A percentile compares a stretch with the other conserved stretches of the same genome.
Evolutionary conservation across 805 yeast species (phyloP).

Genomic region (Starmera quercuum): DNA sequence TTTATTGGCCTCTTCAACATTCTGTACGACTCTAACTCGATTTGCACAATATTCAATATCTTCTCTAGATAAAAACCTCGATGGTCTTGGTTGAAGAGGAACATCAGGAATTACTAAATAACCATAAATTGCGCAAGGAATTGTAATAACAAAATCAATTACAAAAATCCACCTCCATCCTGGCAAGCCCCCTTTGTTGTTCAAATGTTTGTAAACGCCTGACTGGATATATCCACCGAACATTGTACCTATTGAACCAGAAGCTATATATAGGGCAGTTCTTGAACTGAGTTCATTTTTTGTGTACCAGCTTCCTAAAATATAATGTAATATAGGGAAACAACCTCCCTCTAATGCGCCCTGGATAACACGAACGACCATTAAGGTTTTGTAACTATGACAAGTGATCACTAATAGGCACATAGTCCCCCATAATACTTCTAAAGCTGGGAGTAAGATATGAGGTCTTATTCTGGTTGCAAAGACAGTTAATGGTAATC

Average conservation of each 20-base stretch:
- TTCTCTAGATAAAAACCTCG: slow-evolving; percentile 43
- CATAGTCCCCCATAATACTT: slow-evolving; percentile 58
- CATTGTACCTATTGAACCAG: slow-evolving; percentile 37
- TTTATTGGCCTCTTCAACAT: slow-evolving; percentile 9
- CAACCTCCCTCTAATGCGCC: slow-evolving; percentile 63
- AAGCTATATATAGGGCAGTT: slow-evolving; percentile 55
- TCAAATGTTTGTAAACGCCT: slow-evolving; percentile 31
- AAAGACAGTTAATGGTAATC: slow-evolving; percentile 60
- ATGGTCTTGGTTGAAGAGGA: slow-evolving; percentile 42
- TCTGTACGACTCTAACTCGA: slow-evolving; percentile 26
- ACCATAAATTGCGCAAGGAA: slow-evolving; percentile 50
- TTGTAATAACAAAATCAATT: slow-evolving; percentile 54
- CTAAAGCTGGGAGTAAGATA: slow-evolving; percentile 38
- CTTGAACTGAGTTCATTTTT: slow-evolving; percentile 53
- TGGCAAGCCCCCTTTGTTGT: slow-evolving; percentile 35
- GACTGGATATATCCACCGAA: slow-evolving; percentile 49
- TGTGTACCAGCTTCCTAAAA: slow-evolving; percentile 53
- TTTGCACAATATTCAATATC: slow-evolving; percentile 44
- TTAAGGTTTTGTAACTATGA: slow-evolving; percentile 41
- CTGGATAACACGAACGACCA: slow-evolving; percentile 55
- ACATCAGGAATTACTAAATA: slow-evolving; percentile 56
- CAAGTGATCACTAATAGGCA: slow-evolving; percentile 48
- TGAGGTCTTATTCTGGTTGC: slow-evolving; percentile 41
- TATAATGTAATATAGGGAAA: slow-evolving; percentile 52
- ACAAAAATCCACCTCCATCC: slow-evolving; percentile 64